phyloP scores from a whole-genome alignment of 805 yeast genomes.

The Helenozyma baotianmanensis region DNA sequence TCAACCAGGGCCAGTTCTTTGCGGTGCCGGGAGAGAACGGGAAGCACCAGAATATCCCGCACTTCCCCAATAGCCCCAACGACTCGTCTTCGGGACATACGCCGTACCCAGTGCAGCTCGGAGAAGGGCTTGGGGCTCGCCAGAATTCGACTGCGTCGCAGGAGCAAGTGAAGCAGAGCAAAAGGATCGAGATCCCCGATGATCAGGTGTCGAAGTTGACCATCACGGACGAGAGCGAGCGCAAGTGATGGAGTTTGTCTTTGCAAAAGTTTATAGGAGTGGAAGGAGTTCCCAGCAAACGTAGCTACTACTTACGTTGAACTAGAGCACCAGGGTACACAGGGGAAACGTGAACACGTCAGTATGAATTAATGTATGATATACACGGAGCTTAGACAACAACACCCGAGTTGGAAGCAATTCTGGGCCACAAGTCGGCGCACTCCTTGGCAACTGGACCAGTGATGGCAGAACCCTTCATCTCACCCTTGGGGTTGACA shows the following conservation, averaged over 20 bases:
- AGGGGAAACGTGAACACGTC: conserved; percentile 1
- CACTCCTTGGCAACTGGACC: conserved; percentile 99
- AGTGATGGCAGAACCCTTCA: conserved; percentile 99
- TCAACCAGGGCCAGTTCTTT: conserved; percentile 7
- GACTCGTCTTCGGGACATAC: conserved; percentile 4
- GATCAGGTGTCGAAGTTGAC: conserved; percentile 8
- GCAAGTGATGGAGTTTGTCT: too few relatives aligned
- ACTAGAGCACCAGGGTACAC: too few relatives aligned
- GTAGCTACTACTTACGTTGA: too few relatives aligned
- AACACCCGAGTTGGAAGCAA: conserved; percentile 99
- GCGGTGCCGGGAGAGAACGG: conserved; percentile 6
- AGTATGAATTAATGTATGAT: conserved; percentile 18
- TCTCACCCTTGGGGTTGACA: conserved; percentile 99
- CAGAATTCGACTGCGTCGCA: conserved; percentile 1
- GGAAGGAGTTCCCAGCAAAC: too few relatives aligned
- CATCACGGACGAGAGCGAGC: conserved; percentile 1
- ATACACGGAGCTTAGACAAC: conserved; percentile 68
- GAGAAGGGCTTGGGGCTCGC: conserved; percentile 5
- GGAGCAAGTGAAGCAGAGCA: conserved; percentile 1
- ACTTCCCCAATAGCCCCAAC: conserved; percentile 7
- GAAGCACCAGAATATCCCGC: conserved; percentile 8
- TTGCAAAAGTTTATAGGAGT: too few relatives aligned
- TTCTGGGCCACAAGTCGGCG: conserved; percentile 99
- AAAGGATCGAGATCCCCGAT: conserved; percentile 1
- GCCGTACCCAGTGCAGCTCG: conserved; percentile 14